Evolutionary conservation across 495 filamentous ascomycete species (phyloP), one percentile per base, ranked within the genome.

Genomic region (Stereocaulon alpinum): DNA sequence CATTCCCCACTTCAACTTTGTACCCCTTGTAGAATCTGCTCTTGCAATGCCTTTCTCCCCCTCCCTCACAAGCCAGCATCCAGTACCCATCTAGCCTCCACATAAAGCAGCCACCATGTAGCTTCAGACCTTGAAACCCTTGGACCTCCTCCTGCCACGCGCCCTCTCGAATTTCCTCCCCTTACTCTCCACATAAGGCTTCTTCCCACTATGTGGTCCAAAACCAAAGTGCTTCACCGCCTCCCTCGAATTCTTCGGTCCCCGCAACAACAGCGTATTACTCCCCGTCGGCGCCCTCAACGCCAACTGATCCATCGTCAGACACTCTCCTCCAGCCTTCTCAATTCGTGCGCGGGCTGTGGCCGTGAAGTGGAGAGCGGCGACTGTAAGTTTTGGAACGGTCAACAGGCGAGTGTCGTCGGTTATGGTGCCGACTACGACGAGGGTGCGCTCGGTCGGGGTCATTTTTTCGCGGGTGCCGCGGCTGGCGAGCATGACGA

Each of bases 191-290:
- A 98, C 84, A 67, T 96, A 91, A 29, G 94, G 94, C 82, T 95
- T 95, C 90, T 98, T 97, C 82, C 94, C 80, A 74, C 84, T 89
- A 82, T 98, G 93, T 52, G 93, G 93, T 55, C 93, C 93, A 67
- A 98, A 86, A 68, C 93, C 93, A 73, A 98, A 97, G 80, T 97
- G 94, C 86, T 96, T 97, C 70, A 96, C 80, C 51, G 93, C 91
- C 85, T 98, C 93, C 65, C 93, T 82, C 61, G 89, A 74, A 75
- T 96, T 96, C 89, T 96, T 96, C 68, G 94, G 89, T 61, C 93
- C 93, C 71, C 94, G 84, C 71, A 98, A 85, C 51, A 98, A 81
- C 57, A 98, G 81, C 53, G 92, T 96, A 82, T 96, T 95, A 73
- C 83, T 81, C 70, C 93, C 93, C 64, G 91, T 97, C 59, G 93